Evolutionary conservation across 2,329 filamentous ascomycete genomes (phyloP).

Genomic region (Leptographium lundbergii): DNA sequence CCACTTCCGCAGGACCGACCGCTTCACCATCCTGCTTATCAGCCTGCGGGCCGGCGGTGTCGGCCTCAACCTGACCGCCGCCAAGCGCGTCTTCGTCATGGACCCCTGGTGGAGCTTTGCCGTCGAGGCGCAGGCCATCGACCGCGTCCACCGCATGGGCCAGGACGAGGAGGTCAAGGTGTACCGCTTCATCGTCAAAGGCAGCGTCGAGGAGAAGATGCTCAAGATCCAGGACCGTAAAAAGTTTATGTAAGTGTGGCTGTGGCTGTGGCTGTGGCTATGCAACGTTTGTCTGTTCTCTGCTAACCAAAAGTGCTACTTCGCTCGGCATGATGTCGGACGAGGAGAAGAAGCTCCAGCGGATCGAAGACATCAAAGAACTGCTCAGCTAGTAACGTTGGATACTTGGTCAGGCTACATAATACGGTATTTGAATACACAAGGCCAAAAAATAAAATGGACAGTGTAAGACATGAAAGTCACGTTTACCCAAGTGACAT

Average conservation of each 20-base stretch:
- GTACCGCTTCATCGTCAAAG: constrained; percentile 75
- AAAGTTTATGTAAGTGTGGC: constrained; percentile 70
- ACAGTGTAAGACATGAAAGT: too few relatives aligned
- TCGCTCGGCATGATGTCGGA: constrained; percentile 90
- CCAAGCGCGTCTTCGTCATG: constrained; percentile 94
- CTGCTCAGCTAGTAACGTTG: constrained; percentile 47
- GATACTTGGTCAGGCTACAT: too few relatives aligned
- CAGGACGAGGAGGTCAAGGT: constrained; percentile 80
- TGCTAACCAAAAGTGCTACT: constrained; percentile 51
- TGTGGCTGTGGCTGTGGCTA: background rate
- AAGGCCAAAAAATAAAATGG: too few relatives aligned
- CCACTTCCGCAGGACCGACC: constrained; percentile 51
- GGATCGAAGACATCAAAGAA: constrained; percentile 90
- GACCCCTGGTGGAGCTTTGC: constrained; percentile 99
- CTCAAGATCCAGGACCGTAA: constrained; percentile 86
- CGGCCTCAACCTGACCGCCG: constrained; percentile 81
- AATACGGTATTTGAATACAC: background rate
- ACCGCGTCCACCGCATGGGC: constrained; percentile 94
- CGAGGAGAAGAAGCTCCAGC: constrained; percentile 79
- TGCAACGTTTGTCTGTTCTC: background rate
- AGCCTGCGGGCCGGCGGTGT: constrained; percentile 85
- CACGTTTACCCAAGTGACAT: too few relatives aligned
- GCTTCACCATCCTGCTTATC: constrained; percentile 66
- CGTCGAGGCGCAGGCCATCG: constrained; percentile 92
- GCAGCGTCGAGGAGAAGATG: constrained; percentile 94